Evolutionary conservation across 2,329 filamentous ascomycete genomes (phyloP), one percentile per base, ranked within the genome.

Genomic region (Fusarium guadeloupense): DNA sequence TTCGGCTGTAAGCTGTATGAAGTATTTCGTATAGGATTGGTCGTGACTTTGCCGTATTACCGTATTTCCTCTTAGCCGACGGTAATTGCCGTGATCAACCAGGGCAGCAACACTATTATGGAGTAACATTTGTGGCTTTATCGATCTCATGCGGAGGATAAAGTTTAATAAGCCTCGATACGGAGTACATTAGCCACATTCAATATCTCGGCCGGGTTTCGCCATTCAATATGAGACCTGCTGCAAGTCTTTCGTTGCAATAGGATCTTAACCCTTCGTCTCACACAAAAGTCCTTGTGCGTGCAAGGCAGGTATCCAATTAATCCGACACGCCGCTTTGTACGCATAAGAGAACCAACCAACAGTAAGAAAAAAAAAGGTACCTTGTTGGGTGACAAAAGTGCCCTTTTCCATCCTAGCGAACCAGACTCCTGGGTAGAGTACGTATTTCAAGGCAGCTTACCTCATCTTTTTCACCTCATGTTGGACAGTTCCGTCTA

Each of bases 161-260:
- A 13, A 44, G 60, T 60, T 60, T 35, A 56, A 64, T 35, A 56
- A 64, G 59, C 34, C 54, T 43, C 13, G 31, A 55, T 49, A 19
- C 33, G 16, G 20, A 41, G 43, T 28, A 20, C 17, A 39, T 31
- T 40, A 47, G 61, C 61, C 61, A 64, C 60, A 54, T 48, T 43
- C 34, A 42, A 64, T 30, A 37, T 65, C 51, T 64, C 61, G 61
- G 61, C 60, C 61, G 61, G 61, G 56, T 62, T 49, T 62, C 34
- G 55, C 60, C 25, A 20, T 21, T 55, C n/a, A 41, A 33, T 34
- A 20, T 30, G 30, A 55, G 52, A 54, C 47, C 20, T 64, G 60
- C 20, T 64, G 60, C 60, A 57, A 53, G 46, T 60, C 54, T 45
- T 61, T 39, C 31, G 38, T 8, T 37, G 19, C 6, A 28, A 35